These are phyloP conservation scores for Malassezia sympodialis DNA, from an alignment of 1,284 basidiomycete species.

Conservation along the genomic window DNA sequence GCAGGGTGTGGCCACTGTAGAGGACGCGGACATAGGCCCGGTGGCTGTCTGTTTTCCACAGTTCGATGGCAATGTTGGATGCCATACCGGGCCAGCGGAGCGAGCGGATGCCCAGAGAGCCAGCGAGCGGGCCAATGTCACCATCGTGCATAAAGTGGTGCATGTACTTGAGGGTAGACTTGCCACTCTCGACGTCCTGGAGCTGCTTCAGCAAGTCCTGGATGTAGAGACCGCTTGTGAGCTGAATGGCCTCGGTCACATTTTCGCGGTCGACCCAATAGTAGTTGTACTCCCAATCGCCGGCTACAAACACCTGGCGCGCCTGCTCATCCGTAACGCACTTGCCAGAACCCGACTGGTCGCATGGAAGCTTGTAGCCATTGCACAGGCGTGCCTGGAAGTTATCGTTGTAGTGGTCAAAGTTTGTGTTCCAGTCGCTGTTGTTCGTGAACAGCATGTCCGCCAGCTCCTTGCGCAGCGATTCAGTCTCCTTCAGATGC, in stretches of 20 bases:
- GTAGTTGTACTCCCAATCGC: conserved; percentile 16
- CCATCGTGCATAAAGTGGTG: conserved; percentile 16
- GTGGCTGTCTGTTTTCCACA: conserved; percentile 1
- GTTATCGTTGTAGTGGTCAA: conserved; percentile 15
- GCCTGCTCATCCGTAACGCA: conserved; percentile 7
- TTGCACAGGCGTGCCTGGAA: conserved; percentile 15
- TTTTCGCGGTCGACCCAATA: conserved; percentile 11
- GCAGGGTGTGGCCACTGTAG: conserved; percentile 10
- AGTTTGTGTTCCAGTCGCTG: conserved; percentile 10
- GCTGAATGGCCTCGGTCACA: conserved; percentile 12
- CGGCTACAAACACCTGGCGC: conserved; percentile 5
- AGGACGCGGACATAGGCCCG: conserved; percentile 2
- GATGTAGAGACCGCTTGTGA: conserved; percentile 13
- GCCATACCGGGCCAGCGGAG: conserved; percentile 15
- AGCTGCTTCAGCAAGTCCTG: conserved; percentile 5
- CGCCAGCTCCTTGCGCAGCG: conserved; percentile 6
- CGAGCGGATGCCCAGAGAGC: conserved; percentile 10
- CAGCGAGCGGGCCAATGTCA: conserved; percentile 12
- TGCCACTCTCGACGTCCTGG: background rate
- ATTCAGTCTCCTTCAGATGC: conserved; percentile 1
- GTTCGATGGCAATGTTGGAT: conserved; percentile 13
- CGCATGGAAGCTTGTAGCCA: conserved; percentile 11
- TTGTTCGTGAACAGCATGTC: conserved; percentile 6
- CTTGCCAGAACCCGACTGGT: background rate
- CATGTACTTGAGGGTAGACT: conserved; percentile 1